phyloP scores from a whole-genome alignment of 202 grass and related monocot species.

The Elaeis oleifera region DNA sequence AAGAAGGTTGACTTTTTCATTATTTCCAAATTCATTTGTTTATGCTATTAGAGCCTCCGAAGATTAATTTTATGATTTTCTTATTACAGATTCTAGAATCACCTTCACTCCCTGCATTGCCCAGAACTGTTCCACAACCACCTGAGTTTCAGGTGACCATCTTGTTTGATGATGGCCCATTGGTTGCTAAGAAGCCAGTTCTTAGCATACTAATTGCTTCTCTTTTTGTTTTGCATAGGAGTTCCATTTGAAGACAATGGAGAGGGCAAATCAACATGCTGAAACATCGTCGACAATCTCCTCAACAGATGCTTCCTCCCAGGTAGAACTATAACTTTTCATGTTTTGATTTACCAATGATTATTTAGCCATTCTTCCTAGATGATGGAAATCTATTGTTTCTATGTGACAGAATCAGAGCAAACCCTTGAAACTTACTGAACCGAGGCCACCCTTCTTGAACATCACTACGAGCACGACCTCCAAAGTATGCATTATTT shows the following conservation, averaged over 20 bases:
- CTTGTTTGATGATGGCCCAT: background rate
- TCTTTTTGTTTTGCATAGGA: constrained; percentile 38
- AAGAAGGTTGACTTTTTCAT: constrained; percentile 51
- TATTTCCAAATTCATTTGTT: background rate
- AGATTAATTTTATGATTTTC: no score
- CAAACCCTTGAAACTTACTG: constrained; percentile 40
- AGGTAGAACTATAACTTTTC: constrained; percentile 26
- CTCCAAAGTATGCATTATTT: constrained; percentile 45
- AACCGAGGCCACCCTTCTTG: constrained; percentile 66
- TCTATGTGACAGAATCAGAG: constrained; percentile 50
- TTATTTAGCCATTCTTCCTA: background rate
- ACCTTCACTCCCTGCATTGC: constrained; percentile 47
- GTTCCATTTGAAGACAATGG: constrained; percentile 78
- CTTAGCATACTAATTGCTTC: background rate
- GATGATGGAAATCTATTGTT: background rate
- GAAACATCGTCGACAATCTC: constrained; percentile 62
- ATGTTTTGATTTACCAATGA: background rate
- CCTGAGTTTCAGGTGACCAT: constrained; percentile 59
- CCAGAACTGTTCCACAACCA: constrained; percentile 45
- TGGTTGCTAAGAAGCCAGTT: background rate
- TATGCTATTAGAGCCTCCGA: no score
- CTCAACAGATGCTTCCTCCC: constrained; percentile 26
- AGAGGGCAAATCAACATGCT: constrained; percentile 54
- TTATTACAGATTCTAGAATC: constrained; percentile 66
- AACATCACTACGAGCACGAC: constrained; percentile 68